phyloP scores from a whole-genome alignment of 495 filamentous ascomycete genomes.

The Aspergillus campestris region DNA sequence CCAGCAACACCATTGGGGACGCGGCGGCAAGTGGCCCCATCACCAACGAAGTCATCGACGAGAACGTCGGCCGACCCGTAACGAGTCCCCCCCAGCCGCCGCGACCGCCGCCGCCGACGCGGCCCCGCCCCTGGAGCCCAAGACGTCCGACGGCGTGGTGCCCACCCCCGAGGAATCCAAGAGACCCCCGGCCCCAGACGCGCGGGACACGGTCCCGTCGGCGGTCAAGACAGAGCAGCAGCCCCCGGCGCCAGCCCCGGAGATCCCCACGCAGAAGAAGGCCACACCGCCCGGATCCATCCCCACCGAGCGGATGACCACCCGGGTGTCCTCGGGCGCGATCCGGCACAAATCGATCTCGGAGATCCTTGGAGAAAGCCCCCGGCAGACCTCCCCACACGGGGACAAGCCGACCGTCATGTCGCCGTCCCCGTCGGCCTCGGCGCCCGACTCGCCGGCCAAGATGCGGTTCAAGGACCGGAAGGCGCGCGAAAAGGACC shows the following conservation, averaged over 20 bases:
- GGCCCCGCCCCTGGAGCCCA: slow-evolving; percentile 6
- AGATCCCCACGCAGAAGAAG: slow-evolving; percentile 11
- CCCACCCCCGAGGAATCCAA: slow-evolving; percentile 4
- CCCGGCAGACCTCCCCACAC: slow-evolving; percentile 32
- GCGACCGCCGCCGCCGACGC: slow-evolving; percentile 15
- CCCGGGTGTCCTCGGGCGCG: slow-evolving; percentile 55
- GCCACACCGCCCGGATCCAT: slow-evolving; percentile 17
- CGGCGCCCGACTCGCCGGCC: slow-evolving; percentile 35
- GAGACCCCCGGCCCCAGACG: no score
- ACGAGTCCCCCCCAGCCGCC: slow-evolving; percentile 13
- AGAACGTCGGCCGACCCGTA: slow-evolving; percentile 11
- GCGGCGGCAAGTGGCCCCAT: slow-evolving; percentile 4
- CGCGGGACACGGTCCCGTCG: no score
- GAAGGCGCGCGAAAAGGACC: slow-evolving; percentile 53
- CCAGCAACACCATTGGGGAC: slow-evolving; percentile 15
- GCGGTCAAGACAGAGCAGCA: no score
- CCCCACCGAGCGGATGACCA: slow-evolving; percentile 51
- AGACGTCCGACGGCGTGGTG: slow-evolving; percentile 5
- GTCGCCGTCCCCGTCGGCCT: slow-evolving; percentile 21
- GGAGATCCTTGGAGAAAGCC: slow-evolving; percentile 60
- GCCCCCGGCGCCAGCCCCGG: slow-evolving; percentile 11
- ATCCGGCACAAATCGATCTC: slow-evolving; percentile 66
- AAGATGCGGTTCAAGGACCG: slow-evolving; percentile 45
- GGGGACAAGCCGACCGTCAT: slow-evolving; percentile 17
- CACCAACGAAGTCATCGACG: slow-evolving; percentile 20